Evolutionary conservation across 208 protist species (phyloP).

Genomic region (Acanthamoeba lenticulata): DNA sequence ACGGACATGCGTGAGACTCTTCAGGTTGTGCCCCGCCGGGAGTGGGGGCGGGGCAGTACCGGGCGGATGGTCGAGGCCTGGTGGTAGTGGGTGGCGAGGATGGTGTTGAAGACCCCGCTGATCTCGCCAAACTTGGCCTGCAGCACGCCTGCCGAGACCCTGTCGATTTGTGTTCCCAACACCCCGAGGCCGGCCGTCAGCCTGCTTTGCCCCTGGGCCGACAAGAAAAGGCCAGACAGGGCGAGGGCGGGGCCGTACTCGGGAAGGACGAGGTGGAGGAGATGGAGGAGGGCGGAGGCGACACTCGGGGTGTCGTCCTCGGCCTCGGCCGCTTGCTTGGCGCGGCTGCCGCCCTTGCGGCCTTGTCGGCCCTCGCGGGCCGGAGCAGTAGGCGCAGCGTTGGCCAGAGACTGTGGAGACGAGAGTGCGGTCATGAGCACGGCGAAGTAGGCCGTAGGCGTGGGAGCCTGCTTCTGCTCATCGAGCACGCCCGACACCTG

Average conservation of each 20-base stretch:
- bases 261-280: conserved; percentile 1
- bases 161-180: too few relatives aligned
- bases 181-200: too few relatives aligned
- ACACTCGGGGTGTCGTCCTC: neutral
- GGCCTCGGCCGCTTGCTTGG: conserved; percentile 11
- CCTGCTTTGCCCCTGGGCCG: too few relatives aligned
- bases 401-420: neutral
- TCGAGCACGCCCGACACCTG: conserved; percentile 18
- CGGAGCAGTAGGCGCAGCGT: neutral
- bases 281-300: neutral
- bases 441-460: conserved; percentile 37
- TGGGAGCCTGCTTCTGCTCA: conserved; percentile 1
- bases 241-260: neutral
- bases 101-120: neutral
- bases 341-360: neutral
- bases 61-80: neutral
- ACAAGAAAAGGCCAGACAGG: neutral
- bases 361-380: neutral
- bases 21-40: too few relatives aligned
- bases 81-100: neutral
- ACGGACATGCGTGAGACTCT: neutral
- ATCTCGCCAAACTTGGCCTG: conserved; percentile 50
- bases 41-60: too few relatives aligned
- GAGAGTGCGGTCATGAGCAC: conserved; percentile 37
- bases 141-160: neutral